A percentile compares a stretch with the other conserved stretches of the same genome.
Conservation (phyloP, 2,329 filamentous ascomycete genomes). For the Claviceps arundinis region DNA sequence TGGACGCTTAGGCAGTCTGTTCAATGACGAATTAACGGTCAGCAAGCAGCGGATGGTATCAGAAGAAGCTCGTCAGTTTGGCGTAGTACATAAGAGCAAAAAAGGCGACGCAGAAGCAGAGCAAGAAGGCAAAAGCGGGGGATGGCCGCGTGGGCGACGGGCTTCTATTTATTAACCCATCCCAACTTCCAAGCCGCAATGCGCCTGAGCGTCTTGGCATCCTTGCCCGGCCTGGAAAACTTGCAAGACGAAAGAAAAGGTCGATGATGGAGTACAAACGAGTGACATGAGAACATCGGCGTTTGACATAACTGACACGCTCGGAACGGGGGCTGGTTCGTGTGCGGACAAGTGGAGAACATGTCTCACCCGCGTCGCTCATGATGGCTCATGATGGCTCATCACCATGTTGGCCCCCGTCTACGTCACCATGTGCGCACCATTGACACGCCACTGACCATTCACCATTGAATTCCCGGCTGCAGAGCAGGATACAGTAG, state of each 20-base stretch:
- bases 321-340: too few relatives aligned
- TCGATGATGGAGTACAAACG: too few relatives aligned
- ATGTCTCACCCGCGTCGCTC: too few relatives aligned
- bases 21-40: not conserved
- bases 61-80: not conserved
- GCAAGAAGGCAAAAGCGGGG: not conserved
- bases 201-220: not conserved
- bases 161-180: not conserved
- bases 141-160: not conserved
- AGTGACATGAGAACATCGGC: too few relatives aligned
- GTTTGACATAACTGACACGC: too few relatives aligned
- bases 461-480: too few relatives aligned
- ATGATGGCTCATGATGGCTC: too few relatives aligned
- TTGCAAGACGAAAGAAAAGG: too few relatives aligned
- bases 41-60: not conserved
- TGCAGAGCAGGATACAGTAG: too few relatives aligned
- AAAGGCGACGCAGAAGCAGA: not conserved
- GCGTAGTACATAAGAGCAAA: not conserved
- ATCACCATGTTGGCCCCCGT: conserved; percentile 4
- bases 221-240: not conserved
- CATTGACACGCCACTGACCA: not conserved
- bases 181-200: too few relatives aligned
- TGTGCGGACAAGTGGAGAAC: too few relatives aligned
- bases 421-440: not conserved
- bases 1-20: not conserved